phyloP scores from a whole-genome alignment of 2,329 filamentous ascomycete species.

The Tolypocladium amazonense region DNA sequence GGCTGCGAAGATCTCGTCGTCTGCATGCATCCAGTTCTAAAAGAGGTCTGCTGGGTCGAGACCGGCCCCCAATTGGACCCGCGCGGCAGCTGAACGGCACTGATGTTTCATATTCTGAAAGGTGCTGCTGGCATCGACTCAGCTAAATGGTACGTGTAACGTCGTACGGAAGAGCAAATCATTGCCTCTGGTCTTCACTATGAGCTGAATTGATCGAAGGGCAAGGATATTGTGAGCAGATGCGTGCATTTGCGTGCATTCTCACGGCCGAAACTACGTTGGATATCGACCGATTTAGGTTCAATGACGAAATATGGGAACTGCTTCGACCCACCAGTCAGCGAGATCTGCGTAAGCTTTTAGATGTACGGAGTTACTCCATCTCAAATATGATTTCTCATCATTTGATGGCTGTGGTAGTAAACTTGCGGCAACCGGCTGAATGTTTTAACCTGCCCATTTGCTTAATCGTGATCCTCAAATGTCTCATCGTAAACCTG shows the following conservation, averaged over 20 bases:
- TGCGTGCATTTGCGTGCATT: background rate
- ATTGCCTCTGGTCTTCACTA: background rate
- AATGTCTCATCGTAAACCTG: background rate
- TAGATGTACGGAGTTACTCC: background rate
- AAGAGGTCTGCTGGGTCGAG: background rate
- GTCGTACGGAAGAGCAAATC: background rate
- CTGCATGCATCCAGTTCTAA: background rate
- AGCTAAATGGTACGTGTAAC: too few species aligned
- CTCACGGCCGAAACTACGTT: too few species aligned
- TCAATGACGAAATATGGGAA: background rate
- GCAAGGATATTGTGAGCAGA: background rate
- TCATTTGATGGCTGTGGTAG: background rate
- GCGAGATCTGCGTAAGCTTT: background rate
- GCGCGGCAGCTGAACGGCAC: background rate
- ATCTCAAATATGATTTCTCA: background rate
- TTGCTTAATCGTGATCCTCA: background rate
- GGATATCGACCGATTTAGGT: background rate
- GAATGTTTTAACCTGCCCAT: background rate
- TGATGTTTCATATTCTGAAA: background rate
- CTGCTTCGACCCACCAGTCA: background rate
- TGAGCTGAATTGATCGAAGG: too few species aligned
- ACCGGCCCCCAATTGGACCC: background rate
- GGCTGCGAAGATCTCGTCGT: background rate
- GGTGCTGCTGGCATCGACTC: too few species aligned
- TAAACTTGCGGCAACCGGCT: background rate